These are phyloP conservation scores for Naematelia aurantialba DNA, from an alignment of 768 basidiomycete genomes.

Conservation along the genomic window DNA sequence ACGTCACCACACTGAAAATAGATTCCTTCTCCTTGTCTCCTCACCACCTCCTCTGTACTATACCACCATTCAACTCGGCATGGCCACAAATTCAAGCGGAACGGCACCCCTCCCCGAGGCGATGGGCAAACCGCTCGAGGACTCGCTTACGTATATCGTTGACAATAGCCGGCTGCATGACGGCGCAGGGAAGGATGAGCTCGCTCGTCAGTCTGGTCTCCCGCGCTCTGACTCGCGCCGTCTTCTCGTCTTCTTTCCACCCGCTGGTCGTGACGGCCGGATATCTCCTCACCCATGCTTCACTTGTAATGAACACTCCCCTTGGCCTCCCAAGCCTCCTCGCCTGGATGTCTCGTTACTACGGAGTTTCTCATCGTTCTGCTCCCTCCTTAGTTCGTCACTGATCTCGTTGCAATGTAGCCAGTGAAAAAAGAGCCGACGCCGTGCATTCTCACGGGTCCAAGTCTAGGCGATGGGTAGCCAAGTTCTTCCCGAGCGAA, in stretches of 20 bases:
- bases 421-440: slow-evolving; percentile 30
- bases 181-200: slow-evolving; percentile 19
- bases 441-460: slow-evolving; percentile 35
- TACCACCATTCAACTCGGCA: slow-evolving; percentile 22
- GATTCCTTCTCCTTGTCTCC: too few relatives aligned
- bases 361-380: too few relatives aligned
- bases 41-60: neutral
- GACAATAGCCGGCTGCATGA: slow-evolving; percentile 12
- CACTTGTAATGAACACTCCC: too few relatives aligned
- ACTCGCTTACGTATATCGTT: slow-evolving; percentile 34
- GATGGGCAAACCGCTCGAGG: slow-evolving; percentile 37
- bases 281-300: too few relatives aligned
- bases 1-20: too few relatives aligned
- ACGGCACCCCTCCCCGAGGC: slow-evolving; percentile 35
- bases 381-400: neutral
- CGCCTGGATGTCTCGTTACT: too few relatives aligned
- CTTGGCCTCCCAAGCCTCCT: too few relatives aligned
- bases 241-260: neutral
- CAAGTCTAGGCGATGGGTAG: slow-evolving; percentile 30
- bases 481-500: slow-evolving; percentile 37
- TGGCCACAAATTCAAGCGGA: slow-evolving; percentile 9
- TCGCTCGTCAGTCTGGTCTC: slow-evolving; percentile 20
- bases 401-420: slow-evolving; percentile 8
- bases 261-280: neutral
- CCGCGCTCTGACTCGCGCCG: neutral